These are phyloP conservation scores for Zygoascus ofunaensis DNA, from an alignment of 805 yeast genomes.

Conservation along the genomic window DNA sequence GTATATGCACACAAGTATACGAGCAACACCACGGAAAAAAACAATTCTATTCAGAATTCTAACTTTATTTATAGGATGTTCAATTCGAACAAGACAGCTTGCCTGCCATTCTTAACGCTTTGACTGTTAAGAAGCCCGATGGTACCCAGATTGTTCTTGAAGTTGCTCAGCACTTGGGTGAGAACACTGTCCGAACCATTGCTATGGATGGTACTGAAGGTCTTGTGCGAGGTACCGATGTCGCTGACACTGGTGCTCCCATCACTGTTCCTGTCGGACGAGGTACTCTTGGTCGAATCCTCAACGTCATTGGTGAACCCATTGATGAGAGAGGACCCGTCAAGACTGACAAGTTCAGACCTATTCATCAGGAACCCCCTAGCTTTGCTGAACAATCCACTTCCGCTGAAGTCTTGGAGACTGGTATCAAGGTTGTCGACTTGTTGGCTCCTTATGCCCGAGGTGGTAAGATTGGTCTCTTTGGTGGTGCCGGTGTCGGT, in stretches of 20 bases:
- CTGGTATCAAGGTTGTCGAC: constrained; percentile 99
- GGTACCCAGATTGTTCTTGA: constrained; percentile 82
- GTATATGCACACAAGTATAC: background rate
- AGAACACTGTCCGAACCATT: constrained; percentile 99
- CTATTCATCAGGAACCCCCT: constrained; percentile 99
- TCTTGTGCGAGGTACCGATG: constrained; percentile 93
- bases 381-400: constrained; percentile 94
- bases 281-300: constrained; percentile 97
- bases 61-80: constrained; percentile 47
- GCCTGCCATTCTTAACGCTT: constrained; percentile 96
- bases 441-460: constrained; percentile 98
- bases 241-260: constrained; percentile 94
- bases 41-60: constrained; percentile 7
- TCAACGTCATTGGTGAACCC: constrained; percentile 98
- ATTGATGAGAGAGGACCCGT: constrained; percentile 99
- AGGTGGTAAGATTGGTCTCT: constrained; percentile 99
- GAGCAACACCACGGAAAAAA: background rate
- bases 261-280: constrained; percentile 99
- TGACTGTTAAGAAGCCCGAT: constrained; percentile 70
- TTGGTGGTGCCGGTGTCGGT: constrained; percentile 99
- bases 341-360: constrained; percentile 83
- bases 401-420: constrained; percentile 94
- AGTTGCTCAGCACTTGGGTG: constrained; percentile 99
- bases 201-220: constrained; percentile 99
- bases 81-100: constrained; percentile 96